phyloP scores from a whole-genome alignment of 2,329 filamentous ascomycete genomes.

The Byssochlamys sp. region DNA sequence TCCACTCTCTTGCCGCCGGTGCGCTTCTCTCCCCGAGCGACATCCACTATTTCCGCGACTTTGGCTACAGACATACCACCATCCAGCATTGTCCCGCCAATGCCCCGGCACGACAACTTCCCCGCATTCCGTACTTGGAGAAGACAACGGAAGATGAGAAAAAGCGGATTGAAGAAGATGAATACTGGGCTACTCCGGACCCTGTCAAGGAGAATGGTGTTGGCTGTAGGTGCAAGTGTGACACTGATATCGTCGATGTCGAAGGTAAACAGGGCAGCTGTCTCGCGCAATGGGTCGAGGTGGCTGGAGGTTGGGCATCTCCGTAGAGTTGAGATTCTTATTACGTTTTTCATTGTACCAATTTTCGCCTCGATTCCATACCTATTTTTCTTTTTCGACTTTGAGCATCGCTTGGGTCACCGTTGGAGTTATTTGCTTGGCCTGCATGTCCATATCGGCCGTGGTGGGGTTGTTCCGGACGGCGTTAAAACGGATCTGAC shows the following conservation, averaged over 20 bases:
- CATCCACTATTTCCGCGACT: conserved; percentile 97
- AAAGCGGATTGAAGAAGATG: conserved; percentile 80
- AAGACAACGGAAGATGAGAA: conserved; percentile 71
- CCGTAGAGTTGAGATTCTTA: conserved; percentile 32
- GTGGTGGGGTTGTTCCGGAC: conserved; percentile 21
- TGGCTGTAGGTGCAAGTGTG: conserved; percentile 89
- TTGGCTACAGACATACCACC: conserved; percentile 95
- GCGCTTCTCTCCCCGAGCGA: conserved; percentile 70
- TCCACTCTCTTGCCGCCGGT: conserved; percentile 91
- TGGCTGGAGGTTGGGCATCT: conserved; percentile 82
- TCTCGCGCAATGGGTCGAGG: conserved; percentile 90
- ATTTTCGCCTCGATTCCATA: conserved; percentile 20
- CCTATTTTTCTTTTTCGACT: conserved; percentile 21
- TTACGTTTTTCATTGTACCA: conserved; percentile 16
- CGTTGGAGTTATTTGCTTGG: conserved; percentile 24
- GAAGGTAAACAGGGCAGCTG: conserved; percentile 96
- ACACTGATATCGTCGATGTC: conserved; percentile 93
- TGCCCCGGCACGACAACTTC: conserved; percentile 76
- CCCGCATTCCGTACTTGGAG: conserved; percentile 70
- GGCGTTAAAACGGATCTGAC: conserved; percentile 30
- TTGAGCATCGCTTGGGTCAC: conserved; percentile 23
- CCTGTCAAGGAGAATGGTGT: conserved; percentile 88
- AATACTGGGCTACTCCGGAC: conserved; percentile 89
- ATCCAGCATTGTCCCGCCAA: conserved; percentile 98
- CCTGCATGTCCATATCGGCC: conserved; percentile 23